Percentiles rank a stretch among this genome's conserved stretches.
These are phyloP conservation scores for Nidula niveotomentosa DNA, from an alignment of 1,284 basidiomycete species.

Conservation along the genomic window DNA sequence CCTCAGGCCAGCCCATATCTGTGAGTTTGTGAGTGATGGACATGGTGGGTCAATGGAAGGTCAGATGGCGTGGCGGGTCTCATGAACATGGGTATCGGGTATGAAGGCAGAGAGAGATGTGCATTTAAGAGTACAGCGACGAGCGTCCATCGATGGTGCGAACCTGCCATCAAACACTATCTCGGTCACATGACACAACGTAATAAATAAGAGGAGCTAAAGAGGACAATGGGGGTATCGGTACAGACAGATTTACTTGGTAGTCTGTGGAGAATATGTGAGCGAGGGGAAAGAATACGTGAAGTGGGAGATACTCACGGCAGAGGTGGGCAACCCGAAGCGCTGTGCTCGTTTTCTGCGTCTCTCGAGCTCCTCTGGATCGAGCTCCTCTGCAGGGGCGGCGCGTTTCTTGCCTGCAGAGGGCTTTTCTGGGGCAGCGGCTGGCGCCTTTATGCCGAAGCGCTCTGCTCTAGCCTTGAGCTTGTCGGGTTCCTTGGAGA, in stretches of 20 bases:
- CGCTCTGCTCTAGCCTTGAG: constrained; percentile 48
- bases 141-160: too few species aligned
- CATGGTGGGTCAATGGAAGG: constrained; percentile 2
- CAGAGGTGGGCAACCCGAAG: constrained; percentile 36
- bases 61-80: background rate
- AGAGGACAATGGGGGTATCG: too few species aligned
- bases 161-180: too few species aligned
- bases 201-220: too few species aligned
- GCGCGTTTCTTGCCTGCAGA: constrained; percentile 37
- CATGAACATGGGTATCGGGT: background rate
- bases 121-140: too few species aligned
- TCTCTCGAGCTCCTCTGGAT: constrained; percentile 57
- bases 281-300: background rate
- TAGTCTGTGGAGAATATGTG: constrained; percentile 6
- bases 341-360: constrained; percentile 63
- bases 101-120: too few species aligned
- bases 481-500: constrained; percentile 45
- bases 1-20: constrained; percentile 55
- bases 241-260: background rate
- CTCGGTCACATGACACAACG: too few species aligned
- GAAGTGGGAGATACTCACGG: background rate
- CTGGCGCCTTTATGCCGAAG: constrained; percentile 37
- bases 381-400: constrained; percentile 40
- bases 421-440: background rate
- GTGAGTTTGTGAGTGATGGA: constrained; percentile 30